Conservation (phyloP, 2,329 filamentous ascomycete species). For the Aspergillus vadensis region DNA sequence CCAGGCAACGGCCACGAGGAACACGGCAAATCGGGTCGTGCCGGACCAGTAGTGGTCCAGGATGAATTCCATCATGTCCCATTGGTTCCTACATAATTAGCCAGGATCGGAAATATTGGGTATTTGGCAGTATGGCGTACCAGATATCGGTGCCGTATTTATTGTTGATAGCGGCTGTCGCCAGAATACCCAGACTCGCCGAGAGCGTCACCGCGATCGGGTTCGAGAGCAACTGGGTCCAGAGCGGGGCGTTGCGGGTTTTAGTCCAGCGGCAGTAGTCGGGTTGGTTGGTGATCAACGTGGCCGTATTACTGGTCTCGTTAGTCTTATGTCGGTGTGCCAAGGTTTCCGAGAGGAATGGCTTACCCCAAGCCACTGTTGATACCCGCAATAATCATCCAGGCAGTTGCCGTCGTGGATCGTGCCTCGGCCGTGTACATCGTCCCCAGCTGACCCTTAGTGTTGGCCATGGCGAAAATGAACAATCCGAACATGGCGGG, state of each 20-base stretch:
- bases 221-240: slow-evolving; percentile 45
- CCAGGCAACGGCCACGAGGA: slow-evolving; percentile 42
- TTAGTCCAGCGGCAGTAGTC: slow-evolving; percentile 46
- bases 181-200: slow-evolving; percentile 48
- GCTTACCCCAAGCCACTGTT: slow-evolving; percentile 40
- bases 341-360: too few species aligned
- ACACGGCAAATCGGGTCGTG: slow-evolving; percentile 42
- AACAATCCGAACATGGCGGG: slow-evolving; percentile 42
- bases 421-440: slow-evolving; percentile 23
- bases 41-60: slow-evolving; percentile 35
- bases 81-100: slow-evolving; percentile 29
- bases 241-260: slow-evolving; percentile 42
- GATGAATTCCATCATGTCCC: slow-evolving; percentile 36
- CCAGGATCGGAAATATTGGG: background rate
- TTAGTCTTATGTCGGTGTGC: background rate
- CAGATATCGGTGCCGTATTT: slow-evolving; percentile 40
- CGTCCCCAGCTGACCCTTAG: slow-evolving; percentile 36
- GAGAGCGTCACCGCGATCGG: slow-evolving; percentile 47
- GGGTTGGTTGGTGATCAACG: slow-evolving; percentile 47
- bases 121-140: background rate
- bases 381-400: slow-evolving; percentile 45
- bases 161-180: slow-evolving; percentile 49
- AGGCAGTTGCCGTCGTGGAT: slow-evolving; percentile 21
- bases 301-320: slow-evolving; percentile 31
- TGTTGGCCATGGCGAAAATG: slow-evolving; percentile 46